Evolutionary conservation across 2,329 filamentous ascomycete species (phyloP).

Genomic region (Westerdykella ornata): DNA sequence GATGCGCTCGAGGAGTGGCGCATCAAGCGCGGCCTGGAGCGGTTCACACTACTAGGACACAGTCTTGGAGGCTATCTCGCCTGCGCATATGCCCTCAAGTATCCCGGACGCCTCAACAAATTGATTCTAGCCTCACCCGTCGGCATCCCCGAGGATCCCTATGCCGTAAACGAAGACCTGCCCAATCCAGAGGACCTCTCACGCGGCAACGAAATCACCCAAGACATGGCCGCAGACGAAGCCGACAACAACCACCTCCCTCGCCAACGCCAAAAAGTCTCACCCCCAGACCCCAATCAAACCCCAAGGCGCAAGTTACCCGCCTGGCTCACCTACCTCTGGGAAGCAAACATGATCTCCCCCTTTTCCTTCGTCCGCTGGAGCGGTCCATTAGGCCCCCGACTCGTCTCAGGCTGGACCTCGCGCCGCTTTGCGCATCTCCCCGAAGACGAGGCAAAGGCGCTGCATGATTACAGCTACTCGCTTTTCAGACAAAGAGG

Average conservation of each 20-base stretch:
- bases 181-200: conserved; percentile 68
- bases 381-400: conserved; percentile 80
- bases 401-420: conserved; percentile 92
- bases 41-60: conserved; percentile 89
- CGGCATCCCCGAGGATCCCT: conserved; percentile 89
- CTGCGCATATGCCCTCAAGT: conserved; percentile 91
- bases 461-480: conserved; percentile 89
- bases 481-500: conserved; percentile 87
- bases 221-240: conserved; percentile 59
- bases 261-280: conserved; percentile 41
- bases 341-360: conserved; percentile 87
- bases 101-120: conserved; percentile 90
- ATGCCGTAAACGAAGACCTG: conserved; percentile 73
- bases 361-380: conserved; percentile 88
- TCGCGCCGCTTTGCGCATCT: conserved; percentile 86
- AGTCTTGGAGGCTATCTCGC: conserved; percentile 92
- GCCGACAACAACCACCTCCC: conserved; percentile 51
- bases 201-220: conserved; percentile 68
- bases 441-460: conserved; percentile 68
- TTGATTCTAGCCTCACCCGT: conserved; percentile 92
- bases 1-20: conserved; percentile 97
- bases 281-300: conserved; percentile 33
- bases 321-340: conserved; percentile 84
- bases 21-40: conserved; percentile 77
- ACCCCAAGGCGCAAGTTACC: conserved; percentile 59